phyloP scores from a whole-genome alignment of 164 flowering plant genomes.

The Paratinospora sagittata region DNA sequence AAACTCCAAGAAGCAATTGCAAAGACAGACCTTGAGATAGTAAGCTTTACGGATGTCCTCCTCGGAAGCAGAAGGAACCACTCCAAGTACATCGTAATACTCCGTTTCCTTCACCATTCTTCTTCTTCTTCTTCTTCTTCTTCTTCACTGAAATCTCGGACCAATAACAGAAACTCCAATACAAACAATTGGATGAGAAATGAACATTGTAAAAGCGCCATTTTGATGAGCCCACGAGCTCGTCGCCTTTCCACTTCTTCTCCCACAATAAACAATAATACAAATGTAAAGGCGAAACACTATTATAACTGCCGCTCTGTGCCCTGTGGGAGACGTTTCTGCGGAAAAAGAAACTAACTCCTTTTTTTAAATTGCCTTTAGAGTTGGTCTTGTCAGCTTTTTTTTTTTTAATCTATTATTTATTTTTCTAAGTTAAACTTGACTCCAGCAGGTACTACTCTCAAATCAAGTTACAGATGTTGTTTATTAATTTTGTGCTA shows the following conservation, averaged over 20 bases:
- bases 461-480: no score
- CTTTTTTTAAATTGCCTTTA: background rate
- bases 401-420: background rate
- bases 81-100: constrained; percentile 83
- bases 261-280: constrained; percentile 21
- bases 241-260: constrained; percentile 41
- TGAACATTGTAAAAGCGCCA: constrained; percentile 8
- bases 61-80: constrained; percentile 62
- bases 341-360: background rate
- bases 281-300: constrained; percentile 4
- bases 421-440: no score
- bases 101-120: constrained; percentile 80
- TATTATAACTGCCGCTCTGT: background rate
- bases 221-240: constrained; percentile 19
- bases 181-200: constrained; percentile 8
- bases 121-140: background rate
- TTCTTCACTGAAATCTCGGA: no score
- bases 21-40: constrained; percentile 76
- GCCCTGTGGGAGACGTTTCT: background rate
- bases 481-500: no score
- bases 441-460: no score
- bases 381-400: constrained; percentile 2
- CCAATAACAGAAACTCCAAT: background rate
- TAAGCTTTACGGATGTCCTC: constrained; percentile 89
- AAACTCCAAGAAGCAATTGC: no score